These are phyloP conservation scores for Gaultheria prostrata DNA, from an alignment of 148 eudicot genomes.

Conservation along the genomic window DNA sequence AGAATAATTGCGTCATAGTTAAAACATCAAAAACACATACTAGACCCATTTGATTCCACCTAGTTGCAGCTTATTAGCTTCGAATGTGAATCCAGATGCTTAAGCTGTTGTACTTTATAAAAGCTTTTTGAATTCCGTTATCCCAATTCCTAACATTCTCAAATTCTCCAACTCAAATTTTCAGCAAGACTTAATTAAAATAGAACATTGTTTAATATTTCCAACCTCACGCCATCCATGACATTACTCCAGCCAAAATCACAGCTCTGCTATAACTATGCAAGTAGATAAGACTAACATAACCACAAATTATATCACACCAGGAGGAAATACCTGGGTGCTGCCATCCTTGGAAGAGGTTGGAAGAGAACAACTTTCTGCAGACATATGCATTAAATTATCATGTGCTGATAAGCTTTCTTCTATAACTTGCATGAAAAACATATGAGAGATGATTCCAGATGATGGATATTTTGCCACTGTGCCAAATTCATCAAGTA, in stretches of 20 bases:
- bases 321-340: slow-evolving; percentile 33
- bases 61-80: neutral
- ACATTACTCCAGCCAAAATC: slow-evolving; percentile 10
- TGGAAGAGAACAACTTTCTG: slow-evolving; percentile 24
- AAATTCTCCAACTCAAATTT: neutral
- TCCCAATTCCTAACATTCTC: neutral
- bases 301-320: slow-evolving; percentile 23
- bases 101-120: neutral
- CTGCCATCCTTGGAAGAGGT: slow-evolving; percentile 39
- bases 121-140: neutral
- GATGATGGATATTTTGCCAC: neutral
- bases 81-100: neutral
- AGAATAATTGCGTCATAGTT: neutral
- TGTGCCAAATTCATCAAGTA: neutral
- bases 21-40: no score
- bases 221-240: neutral
- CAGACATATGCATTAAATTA: slow-evolving; percentile 17
- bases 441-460: neutral
- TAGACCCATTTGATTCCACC: neutral
- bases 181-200: neutral
- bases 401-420: slow-evolving; percentile 22
- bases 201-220: neutral
- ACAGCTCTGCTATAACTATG: neutral
- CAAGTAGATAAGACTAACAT: neutral
- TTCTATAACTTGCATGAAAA: slow-evolving; percentile 7